These are phyloP conservation scores for Myochromella boudieri DNA, from an alignment of 768 basidiomycete species.

Conservation along the genomic window DNA sequence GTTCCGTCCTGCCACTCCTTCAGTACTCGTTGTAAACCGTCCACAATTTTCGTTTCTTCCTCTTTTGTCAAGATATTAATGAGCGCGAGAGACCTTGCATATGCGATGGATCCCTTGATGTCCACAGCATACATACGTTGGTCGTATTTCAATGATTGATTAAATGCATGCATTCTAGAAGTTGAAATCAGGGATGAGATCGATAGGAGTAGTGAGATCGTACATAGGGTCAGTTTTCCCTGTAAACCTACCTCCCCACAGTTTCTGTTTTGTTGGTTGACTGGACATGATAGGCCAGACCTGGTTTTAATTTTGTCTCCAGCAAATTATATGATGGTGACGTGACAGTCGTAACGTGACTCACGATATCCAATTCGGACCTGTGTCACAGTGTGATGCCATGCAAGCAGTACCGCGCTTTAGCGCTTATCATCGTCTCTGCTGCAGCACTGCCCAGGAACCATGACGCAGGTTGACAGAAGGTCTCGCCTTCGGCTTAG, in stretches of 20 bases:
- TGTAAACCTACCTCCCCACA: conserved; percentile 90
- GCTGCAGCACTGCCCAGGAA: no score
- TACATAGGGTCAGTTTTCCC: conserved; percentile 88
- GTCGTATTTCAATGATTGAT: conserved; percentile 94
- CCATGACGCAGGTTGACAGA: no score
- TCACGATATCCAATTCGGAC: no score
- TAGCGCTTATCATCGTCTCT: no score
- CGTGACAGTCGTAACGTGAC: no score
- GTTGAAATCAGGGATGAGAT: conserved; percentile 8
- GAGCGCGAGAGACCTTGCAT: conserved; percentile 81
- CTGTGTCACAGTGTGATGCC: no score
- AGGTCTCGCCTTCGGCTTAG: conserved; percentile 7
- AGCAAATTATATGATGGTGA: no score
- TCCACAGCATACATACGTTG: conserved; percentile 92
- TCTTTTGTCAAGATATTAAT: conserved; percentile 78
- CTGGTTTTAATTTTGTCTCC: not conserved
- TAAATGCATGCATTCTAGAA: conserved; percentile 93
- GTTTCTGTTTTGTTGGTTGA: conserved; percentile 58
- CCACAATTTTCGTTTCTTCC: conserved; percentile 71
- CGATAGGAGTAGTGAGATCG: conserved; percentile 20
- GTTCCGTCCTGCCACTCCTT: conserved; percentile 83
- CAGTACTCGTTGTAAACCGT: conserved; percentile 73
- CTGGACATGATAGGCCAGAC: conserved; percentile 28
- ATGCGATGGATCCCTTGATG: conserved; percentile 92
- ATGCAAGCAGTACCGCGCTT: no score